A percentile compares a stretch with the other conserved stretches of the same genome.
These are phyloP conservation scores for Backusella morwellensis DNA, from an alignment of 192 early-diverging fungal species.

Conservation along the genomic window DNA sequence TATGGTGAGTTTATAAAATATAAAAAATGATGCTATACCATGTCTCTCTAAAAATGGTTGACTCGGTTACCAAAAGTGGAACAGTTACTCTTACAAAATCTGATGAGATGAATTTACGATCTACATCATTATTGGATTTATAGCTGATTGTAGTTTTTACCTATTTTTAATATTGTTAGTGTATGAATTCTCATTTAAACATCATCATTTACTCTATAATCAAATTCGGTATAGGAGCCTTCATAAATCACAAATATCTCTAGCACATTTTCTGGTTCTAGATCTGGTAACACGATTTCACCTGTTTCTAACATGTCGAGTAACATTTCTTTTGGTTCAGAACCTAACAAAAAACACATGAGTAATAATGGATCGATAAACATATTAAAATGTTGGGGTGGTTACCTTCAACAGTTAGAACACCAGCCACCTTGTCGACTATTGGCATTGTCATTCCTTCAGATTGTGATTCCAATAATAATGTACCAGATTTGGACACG, in stretches of 20 bases:
- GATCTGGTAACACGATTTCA: conserved; percentile 39
- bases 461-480: conserved; percentile 32
- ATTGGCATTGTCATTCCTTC: conserved; percentile 35
- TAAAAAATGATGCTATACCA: conserved; percentile 35
- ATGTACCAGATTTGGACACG: conserved; percentile 19
- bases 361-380: neutral
- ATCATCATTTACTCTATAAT: conserved; percentile 32
- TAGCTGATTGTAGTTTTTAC: conserved; percentile 46
- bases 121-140: conserved; percentile 34
- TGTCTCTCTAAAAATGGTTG: conserved; percentile 50
- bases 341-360: neutral
- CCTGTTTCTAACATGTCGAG: conserved; percentile 38
- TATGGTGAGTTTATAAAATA: neutral
- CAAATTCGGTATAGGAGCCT: conserved; percentile 35
- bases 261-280: conserved; percentile 34
- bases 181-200: neutral
- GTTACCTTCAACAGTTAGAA: conserved; percentile 18
- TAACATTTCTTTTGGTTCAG: conserved; percentile 16
- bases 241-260: conserved; percentile 46
- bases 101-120: conserved; percentile 40
- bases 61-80: conserved; percentile 53
- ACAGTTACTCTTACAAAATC: conserved; percentile 50
- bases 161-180: conserved; percentile 25
- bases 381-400: neutral
- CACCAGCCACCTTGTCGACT: conserved; percentile 4